phyloP scores from a whole-genome alignment of 805 yeast genomes.

The Saccharomycopsis olivae region DNA sequence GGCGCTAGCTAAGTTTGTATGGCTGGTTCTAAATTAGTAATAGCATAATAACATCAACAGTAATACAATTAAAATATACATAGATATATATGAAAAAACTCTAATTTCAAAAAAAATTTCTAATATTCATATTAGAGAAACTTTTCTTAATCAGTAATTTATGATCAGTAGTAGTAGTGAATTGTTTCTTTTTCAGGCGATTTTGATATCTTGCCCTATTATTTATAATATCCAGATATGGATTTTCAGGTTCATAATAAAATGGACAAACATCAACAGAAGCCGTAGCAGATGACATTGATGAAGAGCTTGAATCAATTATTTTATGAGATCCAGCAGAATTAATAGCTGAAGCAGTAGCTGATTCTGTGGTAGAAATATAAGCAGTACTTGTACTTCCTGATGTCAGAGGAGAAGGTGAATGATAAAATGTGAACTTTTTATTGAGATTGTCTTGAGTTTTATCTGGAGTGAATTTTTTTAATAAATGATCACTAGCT shows the following conservation, averaged over 20 bases:
- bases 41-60: too few relatives aligned
- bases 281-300: conserved; percentile 6
- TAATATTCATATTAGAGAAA: conserved; percentile 5
- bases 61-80: too few relatives aligned
- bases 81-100: too few relatives aligned
- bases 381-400: background rate
- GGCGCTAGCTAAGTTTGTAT: too few relatives aligned
- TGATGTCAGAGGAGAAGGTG: background rate
- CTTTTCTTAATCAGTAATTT: conserved; percentile 2
- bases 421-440: background rate
- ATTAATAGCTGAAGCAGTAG: background rate
- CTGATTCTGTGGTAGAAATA: background rate
- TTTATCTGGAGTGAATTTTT: background rate
- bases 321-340: background rate
- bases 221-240: conserved; percentile 16
- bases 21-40: too few relatives aligned
- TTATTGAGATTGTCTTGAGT: background rate
- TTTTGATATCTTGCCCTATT: conserved; percentile 13
- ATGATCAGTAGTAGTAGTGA: background rate
- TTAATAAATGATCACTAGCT: background rate
- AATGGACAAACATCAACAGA: too few relatives aligned
- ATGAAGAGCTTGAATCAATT: conserved; percentile 2
- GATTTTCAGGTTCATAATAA: conserved; percentile 15
- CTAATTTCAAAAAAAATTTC: conserved; percentile 5
- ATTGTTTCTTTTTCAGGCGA: too few relatives aligned